A percentile compares a stretch with the other conserved stretches of the same genome.
Evolutionary conservation across 2,329 filamentous ascomycete genomes (phyloP).

Genomic region (Tolypocladium inflatum): DNA sequence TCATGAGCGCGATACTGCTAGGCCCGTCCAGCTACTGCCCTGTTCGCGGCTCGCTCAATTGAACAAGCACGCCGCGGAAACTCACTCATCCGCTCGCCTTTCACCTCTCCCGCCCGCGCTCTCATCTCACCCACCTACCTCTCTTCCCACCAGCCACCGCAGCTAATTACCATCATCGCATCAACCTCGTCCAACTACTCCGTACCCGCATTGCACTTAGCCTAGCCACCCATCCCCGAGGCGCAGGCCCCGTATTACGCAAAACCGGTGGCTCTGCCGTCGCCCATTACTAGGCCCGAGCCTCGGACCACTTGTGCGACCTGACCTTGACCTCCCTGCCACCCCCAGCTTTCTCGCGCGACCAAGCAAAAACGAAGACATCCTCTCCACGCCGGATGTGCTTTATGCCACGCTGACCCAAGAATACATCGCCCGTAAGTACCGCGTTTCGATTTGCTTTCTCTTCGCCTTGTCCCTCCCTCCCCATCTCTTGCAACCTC

Average conservation of each 20-base stretch:
- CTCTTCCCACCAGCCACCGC: constrained; percentile 1
- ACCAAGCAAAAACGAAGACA: constrained; percentile 9
- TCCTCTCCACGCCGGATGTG: constrained; percentile 12
- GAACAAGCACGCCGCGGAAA: background rate
- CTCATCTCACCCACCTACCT: background rate
- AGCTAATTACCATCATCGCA: constrained; percentile 1
- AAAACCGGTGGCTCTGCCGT: constrained; percentile 11
- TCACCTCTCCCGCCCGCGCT: background rate
- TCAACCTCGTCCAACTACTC: constrained; percentile 2
- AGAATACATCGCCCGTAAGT: constrained; percentile 14
- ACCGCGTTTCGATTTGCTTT: constrained; percentile 2
- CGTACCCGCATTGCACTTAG: constrained; percentile 2
- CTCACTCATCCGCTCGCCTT: background rate
- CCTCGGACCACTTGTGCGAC: constrained; percentile 12
- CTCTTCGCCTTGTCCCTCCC: constrained; percentile 1
- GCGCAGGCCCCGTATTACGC: constrained; percentile 13
- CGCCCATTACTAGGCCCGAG: constrained; percentile 8
- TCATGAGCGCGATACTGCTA: background rate
- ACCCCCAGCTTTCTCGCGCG: constrained; percentile 8
- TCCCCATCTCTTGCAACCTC: background rate
- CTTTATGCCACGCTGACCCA: constrained; percentile 15
- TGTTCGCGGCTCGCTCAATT: background rate
- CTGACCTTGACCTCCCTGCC: constrained; percentile 10
- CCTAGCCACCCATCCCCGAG: constrained; percentile 1
- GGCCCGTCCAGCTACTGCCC: background rate